Conservation (phyloP, 2,329 filamentous ascomycete genomes). For the Venturia oleaginea region DNA sequence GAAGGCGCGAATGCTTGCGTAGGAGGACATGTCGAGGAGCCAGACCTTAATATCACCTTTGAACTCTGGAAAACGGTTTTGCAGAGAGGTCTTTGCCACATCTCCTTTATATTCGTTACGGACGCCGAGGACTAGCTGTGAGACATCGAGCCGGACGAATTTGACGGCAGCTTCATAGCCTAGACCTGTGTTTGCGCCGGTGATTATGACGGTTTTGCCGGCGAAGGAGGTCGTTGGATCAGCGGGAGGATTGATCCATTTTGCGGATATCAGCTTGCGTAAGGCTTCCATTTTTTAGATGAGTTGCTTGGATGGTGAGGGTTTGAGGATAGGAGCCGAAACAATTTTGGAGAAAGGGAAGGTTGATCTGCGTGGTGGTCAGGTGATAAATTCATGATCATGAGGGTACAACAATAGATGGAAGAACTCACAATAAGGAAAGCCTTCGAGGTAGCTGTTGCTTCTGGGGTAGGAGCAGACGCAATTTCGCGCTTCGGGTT, state of each 20-base stretch:
- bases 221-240: constrained; percentile 25
- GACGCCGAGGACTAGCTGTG: constrained; percentile 37
- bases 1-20: constrained; percentile 29
- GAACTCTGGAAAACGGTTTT: constrained; percentile 19
- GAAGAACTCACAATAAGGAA: background rate
- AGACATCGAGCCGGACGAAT: constrained; percentile 31
- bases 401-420: background rate
- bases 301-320: background rate
- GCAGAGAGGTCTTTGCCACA: constrained; percentile 33
- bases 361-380: background rate
- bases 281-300: background rate
- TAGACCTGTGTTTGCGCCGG: constrained; percentile 39
- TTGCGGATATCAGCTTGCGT: constrained; percentile 14
- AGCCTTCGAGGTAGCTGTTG: background rate
- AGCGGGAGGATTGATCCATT: constrained; percentile 20
- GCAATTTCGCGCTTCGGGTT: background rate
- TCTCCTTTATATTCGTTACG: constrained; percentile 36
- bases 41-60: constrained; percentile 35
- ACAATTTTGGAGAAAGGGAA: no score
- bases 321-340: background rate
- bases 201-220: constrained; percentile 38
- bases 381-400: background rate
- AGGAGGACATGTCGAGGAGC: constrained; percentile 35
- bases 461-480: no score
- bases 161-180: constrained; percentile 39